These are phyloP conservation scores for Protea cynaroides DNA, from an alignment of 164 flowering plant genomes.

Conservation along the genomic window DNA sequence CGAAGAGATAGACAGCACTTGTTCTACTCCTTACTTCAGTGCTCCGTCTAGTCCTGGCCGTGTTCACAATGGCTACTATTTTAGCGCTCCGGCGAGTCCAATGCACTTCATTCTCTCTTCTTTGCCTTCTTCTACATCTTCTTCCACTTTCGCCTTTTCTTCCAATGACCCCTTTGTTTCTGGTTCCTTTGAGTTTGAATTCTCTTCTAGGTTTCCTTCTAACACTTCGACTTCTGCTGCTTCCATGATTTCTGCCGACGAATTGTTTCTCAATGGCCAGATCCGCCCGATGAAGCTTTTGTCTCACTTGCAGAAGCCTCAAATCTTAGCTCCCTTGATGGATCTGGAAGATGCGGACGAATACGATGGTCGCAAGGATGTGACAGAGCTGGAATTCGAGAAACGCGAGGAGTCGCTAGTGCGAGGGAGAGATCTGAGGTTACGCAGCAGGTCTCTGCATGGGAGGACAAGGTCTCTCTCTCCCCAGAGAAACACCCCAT, in stretches of 20 bases:
- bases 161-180: constrained; percentile 3
- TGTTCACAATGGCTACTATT: constrained; percentile 36
- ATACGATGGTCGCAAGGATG: constrained; percentile 16
- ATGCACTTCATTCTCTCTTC: constrained; percentile 37
- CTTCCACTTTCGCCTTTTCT: neutral
- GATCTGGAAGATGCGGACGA: constrained; percentile 47
- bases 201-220: constrained; percentile 37
- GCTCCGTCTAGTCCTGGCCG: constrained; percentile 67
- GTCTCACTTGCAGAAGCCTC: constrained; percentile 53
- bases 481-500: constrained; percentile 29
- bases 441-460: constrained; percentile 38
- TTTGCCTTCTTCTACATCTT: constrained; percentile 5
- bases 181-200: constrained; percentile 51
- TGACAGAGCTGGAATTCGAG: constrained; percentile 5
- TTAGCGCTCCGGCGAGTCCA: constrained; percentile 72
- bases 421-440: constrained; percentile 52
- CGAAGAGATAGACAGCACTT: constrained; percentile 45
- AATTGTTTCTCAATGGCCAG: constrained; percentile 69
- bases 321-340: constrained; percentile 38
- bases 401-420: constrained; percentile 4
- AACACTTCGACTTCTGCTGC: constrained; percentile 16
- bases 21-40: constrained; percentile 69
- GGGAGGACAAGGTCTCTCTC: constrained; percentile 60
- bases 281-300: constrained; percentile 73
- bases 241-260: constrained; percentile 71